Evolutionary conservation across 495 filamentous ascomycete species (phyloP), one percentile per base, ranked within the genome.

Genomic region (Penicillium paxilli): DNA sequence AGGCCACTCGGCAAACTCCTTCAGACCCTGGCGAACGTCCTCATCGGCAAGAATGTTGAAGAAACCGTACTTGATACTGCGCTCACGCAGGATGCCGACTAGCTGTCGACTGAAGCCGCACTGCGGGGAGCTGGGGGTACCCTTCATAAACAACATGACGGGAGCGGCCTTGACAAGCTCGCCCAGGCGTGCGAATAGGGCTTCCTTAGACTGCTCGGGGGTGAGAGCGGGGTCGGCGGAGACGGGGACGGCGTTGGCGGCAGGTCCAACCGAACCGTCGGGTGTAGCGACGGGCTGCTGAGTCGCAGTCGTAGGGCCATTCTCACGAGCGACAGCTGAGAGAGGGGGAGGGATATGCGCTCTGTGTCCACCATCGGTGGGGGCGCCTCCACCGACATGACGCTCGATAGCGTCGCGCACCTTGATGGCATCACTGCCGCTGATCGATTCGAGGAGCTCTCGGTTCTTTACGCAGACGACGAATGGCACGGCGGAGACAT

Each of bases 31-130:
- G 32, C 94, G 80, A 16, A 99, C 95, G 59, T 97, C 94, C 63
- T 99, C 94, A 70, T 99, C 94, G 57, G 94, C 94, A 49, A 99
- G 73, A 57, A 96, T 98, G 65, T 99, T 98, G 75, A 99, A 99
- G 80, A 98, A 98, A 6, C 94, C 95, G 71, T 98, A 99, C 66
- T 93, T 88, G 32, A 99, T 87, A 46, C 87, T 86, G 53, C 87
- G 83, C 76, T 96, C 92, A 51, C 94, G 84, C 51, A 98, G 74
- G 30, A 98, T 78, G 2, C 77, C 83, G 14, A 98, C 95, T 32
- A 96, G 67, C 73, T 96, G 91, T 48, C 92, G 80, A 57, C 89
- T 94, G 76, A 97, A 98, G 2, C 94, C 94, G 67, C 94, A 98
- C 72, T 97, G 91, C 6, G 94, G 94, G 51, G 84, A 80, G 58